Evolutionary conservation across 2,329 filamentous ascomycete species (phyloP), one percentile per base, ranked within the genome.

Genomic region (Calonectria hongkongensis): DNA sequence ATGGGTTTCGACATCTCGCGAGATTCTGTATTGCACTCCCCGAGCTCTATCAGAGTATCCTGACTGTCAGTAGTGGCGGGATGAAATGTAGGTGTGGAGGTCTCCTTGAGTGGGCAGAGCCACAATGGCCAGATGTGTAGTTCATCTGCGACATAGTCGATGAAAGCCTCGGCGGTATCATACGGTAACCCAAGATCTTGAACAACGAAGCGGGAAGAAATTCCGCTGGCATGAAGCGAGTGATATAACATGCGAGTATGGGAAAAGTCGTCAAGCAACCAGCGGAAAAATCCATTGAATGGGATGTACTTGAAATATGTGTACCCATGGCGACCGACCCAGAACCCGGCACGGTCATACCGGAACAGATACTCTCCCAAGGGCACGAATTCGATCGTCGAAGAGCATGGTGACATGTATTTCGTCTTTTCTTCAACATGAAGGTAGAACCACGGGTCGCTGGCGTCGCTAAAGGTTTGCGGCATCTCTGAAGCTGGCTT

Each of bases 401-500:
- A 21, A 21, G 21, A 21, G 21, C 21, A 21, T 21, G 21, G 21
- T 21, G 21, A 21, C 21, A 56, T 45, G 1, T 27, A 0, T 0
- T 62, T 33, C 0, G 79, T 79, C 18, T 51, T 73, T 0, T 86
- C 82, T 68, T 90, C 81, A 1, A 88, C 91, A 72, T 93, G 91
- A 3, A 93, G 84, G 73, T 93, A 93, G 78, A 91, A 92, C 92
- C 92, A 94, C 0, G 90, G 89, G 77, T 94, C 91, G 18, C 80
- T 81, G 0, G 89, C 82, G 16, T 87, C 83, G 51, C 86, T 89
- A 80, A 92, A 93, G 0, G 78, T 82, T 66, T 82, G 83, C 0
- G 63, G 7, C 0, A 50, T 33, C 0, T 4, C 51, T 0, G 71
- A 58, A 0, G 1, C 1, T 0, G 75, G 68, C 1, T 75, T 79